Conservation (phyloP, 73 alveolate species). For the Effrenium voratum region DNA sequence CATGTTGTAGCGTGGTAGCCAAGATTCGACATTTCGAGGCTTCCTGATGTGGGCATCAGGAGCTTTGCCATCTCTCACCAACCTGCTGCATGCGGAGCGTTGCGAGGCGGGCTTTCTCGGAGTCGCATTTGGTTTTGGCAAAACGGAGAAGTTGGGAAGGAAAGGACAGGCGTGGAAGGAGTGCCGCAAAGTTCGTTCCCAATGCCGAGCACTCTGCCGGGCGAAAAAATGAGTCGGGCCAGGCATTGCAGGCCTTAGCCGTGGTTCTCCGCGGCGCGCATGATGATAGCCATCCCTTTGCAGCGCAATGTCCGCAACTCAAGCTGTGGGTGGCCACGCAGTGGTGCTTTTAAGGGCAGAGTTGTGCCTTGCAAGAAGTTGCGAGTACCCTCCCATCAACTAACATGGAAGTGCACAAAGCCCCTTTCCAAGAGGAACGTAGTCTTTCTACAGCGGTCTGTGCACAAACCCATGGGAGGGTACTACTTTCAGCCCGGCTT, state of each 20-base stretch:
- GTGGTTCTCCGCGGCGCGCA: conserved; percentile 77
- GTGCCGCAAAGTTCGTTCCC: background rate
- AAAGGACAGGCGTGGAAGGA: background rate
- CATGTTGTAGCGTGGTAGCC: background rate
- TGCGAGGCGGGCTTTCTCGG: conserved; percentile 42
- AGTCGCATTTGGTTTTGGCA: background rate
- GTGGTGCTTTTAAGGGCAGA: too few relatives aligned
- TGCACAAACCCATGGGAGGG: too few relatives aligned
- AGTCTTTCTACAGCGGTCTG: too few relatives aligned
- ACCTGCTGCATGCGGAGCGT: conserved; percentile 57
- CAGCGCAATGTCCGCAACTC: conserved; percentile 71
- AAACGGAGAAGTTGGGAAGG: background rate
- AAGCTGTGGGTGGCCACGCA: too few relatives aligned
- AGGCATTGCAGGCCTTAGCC: conserved; percentile 56
- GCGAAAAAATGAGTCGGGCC: background rate
- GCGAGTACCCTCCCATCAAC: too few relatives aligned
- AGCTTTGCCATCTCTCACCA: conserved; percentile 23
- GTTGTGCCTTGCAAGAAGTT: too few relatives aligned
- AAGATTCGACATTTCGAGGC: too few relatives aligned
- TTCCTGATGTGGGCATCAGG: background rate
- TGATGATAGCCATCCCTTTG: conserved; percentile 74
- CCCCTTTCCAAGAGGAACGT: too few relatives aligned
- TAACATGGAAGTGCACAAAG: too few relatives aligned
- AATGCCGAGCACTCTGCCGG: background rate
- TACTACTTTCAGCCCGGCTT: too few relatives aligned